Base-by-base conservation (phyloP, 139 green algal species). In the Picochlorum sp. region DNA sequence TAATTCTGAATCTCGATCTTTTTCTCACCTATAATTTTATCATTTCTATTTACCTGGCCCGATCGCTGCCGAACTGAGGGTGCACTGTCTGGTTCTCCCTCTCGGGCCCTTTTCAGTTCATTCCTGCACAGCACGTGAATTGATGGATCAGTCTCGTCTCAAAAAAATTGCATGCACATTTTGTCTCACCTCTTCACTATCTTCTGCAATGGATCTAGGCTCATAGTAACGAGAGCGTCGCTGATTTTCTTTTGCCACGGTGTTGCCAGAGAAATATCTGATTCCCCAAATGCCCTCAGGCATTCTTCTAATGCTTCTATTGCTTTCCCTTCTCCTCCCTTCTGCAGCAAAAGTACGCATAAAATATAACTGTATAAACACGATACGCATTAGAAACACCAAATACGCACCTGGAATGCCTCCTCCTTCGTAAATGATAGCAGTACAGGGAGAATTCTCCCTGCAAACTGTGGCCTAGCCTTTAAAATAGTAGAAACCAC, bases 161-260 rank as follows among this genome's bases (percentile, higher is more conserved):
- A 41, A 41, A 30, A 41, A 14, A 8, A 41, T 41, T 41, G 14
- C 8, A 13, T 11, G 2, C 34, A 41, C 8, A 41, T 41, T 41
- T 41, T 11, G 8, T 41, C 34, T 41, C 8, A 41, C 34, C 34
- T 41, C 2, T 41, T 41, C 7, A 41, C 34, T 41, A 41, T 41
- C 47, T 54, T 20, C 47, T 54, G 47, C 11, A 54, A 10, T 26
- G 47, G 47, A 9, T 26, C 47, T 3, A 73, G 71, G 3, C 83
- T 81, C 72, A 90, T 66, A 1, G n/a, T 26, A 4, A 61, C 23
- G 51, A 90, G 63, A 20, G 79, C 81, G 0, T 61, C 69, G 45
- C 62, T 68, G 5, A 82, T 44, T 60, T 81, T 82, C 21, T 51
- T 78, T 6, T 62, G 37, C 75, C 75, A 82, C 4, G 73, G 20